These are phyloP conservation scores for Fusarium caatingaense DNA, from an alignment of 2,329 filamentous ascomycete species.

Conservation along the genomic window DNA sequence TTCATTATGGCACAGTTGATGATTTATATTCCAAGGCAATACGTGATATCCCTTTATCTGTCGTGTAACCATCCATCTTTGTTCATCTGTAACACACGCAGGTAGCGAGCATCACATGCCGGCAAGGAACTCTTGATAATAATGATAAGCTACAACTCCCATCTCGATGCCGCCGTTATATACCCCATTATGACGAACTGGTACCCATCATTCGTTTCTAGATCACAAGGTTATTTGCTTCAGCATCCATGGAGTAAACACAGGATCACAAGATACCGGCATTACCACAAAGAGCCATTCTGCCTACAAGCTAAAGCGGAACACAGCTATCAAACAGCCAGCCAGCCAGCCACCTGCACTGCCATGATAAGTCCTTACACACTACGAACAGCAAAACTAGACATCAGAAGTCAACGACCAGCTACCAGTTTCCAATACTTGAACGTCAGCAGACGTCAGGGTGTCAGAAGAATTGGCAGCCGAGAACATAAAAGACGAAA, in stretches of 20 bases:
- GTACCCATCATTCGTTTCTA: not conserved
- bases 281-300: not conserved
- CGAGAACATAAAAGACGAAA: not conserved
- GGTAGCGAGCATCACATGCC: constrained; percentile 29
- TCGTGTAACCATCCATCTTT: not conserved
- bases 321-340: not conserved
- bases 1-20: constrained; percentile 32
- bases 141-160: constrained; percentile 1
- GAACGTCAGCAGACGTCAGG: not conserved
- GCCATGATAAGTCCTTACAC: not conserved
- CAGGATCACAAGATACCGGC: not conserved
- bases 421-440: not conserved
- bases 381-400: not conserved
- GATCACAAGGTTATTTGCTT: not conserved
- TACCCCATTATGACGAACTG: constrained; percentile 5
- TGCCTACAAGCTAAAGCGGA: not conserved
- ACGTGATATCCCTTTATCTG: not conserved
- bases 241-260: not conserved
- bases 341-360: not conserved
- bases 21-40: constrained; percentile 19
- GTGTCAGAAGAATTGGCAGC: not conserved
- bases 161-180: constrained; percentile 19
- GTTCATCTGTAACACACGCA: not conserved
- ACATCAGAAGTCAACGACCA: not conserved
- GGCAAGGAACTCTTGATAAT: not conserved